Conservation (phyloP, 208 protist genomes). For the Leishmania major region DNA sequence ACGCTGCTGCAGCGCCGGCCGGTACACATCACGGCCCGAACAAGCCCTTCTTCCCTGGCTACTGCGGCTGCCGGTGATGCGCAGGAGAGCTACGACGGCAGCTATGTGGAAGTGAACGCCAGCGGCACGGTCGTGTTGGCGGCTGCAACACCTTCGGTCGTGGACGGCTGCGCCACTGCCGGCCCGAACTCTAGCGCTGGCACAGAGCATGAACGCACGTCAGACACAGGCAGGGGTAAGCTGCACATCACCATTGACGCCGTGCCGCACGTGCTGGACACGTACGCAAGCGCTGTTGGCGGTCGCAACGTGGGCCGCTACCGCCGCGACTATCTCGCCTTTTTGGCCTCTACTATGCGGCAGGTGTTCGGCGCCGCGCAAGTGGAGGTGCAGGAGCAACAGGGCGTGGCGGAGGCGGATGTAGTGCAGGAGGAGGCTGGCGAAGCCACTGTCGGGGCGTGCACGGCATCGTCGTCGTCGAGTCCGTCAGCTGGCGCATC, state of each 20-base stretch:
- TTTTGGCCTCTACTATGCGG: slow-evolving; percentile 56
- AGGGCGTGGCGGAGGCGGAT: slow-evolving; percentile 71
- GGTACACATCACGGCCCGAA: slow-evolving; percentile 31
- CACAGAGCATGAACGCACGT: slow-evolving; percentile 14
- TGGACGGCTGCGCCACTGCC: slow-evolving; percentile 44
- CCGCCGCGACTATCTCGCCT: slow-evolving; percentile 61
- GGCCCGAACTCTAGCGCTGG: neutral
- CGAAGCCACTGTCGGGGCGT: slow-evolving; percentile 2
- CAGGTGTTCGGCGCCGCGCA: slow-evolving; percentile 68
- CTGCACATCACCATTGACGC: slow-evolving; percentile 78
- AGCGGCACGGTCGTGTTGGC: slow-evolving; percentile 69
- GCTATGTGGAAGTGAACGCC: slow-evolving; percentile 58
- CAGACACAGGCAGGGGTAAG: slow-evolving; percentile 28
- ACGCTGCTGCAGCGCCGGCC: slow-evolving; percentile 79
- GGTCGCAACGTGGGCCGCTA: slow-evolving; percentile 49
- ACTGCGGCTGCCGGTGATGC: slow-evolving; percentile 4
- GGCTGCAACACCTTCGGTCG: slow-evolving; percentile 58
- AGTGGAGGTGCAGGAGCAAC: slow-evolving; percentile 58
- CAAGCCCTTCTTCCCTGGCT: slow-evolving; percentile 20
- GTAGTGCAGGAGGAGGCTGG: slow-evolving; percentile 22
- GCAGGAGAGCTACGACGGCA: slow-evolving; percentile 50
- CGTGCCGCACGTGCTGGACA: slow-evolving; percentile 63
- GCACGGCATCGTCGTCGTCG: slow-evolving; percentile 11
- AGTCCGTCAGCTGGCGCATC: slow-evolving; percentile 1
- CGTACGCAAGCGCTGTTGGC: slow-evolving; percentile 59